Base-by-base conservation (phyloP, 495 filamentous ascomycete genomes). In the Hypoxylon fuscum region DNA sequence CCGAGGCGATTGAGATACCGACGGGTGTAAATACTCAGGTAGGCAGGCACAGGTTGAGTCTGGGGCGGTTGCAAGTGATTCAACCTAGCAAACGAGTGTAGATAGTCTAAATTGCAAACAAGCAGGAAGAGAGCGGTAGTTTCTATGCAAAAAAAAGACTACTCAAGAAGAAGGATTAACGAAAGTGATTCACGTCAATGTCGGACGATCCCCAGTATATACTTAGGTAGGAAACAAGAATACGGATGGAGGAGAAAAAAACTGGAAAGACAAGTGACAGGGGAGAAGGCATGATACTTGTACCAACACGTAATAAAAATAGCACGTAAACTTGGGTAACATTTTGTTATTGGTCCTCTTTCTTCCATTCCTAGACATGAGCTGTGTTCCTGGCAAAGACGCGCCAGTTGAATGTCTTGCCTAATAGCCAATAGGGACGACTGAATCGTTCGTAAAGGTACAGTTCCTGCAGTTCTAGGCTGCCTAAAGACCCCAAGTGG, bases 261-360 rank as follows among this genome's bases (percentile, higher is more conserved):
- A 51, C 35, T 51, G 55, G 63, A 45, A 52, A 41, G 31, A 35
- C 34, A 15, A 21, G 17, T 18, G 21, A 66, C 50, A 37, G 14
- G 25, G 49, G 21, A 27, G 48, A 59, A 59, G 62, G 62, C 22
- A 65, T 55, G 62, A 65, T 66, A 60, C 62, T 56, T 66, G 62
- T 61, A 61, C 55, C 50, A 31, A 53, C 56, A 56, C 62, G 46
- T 55, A 66, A 60, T 46, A 60, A 59, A 59, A 59, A 64, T 64
- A 59, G 55, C 6, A 47, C 42, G 34, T 46, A 3, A 22, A 45
- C 23, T 43, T 45, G 23, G 23, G n/a, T 23, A 52, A 46, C 11
- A 18, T 47, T 42, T 62, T 23, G 55, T 42, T 59, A n/a, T 55
- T 48, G 41, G 21, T 42, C 14, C 42, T 48, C 17, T 46, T 45